Evolutionary conservation across 305 asterid species (phyloP).

Genomic region (Ajuga reptans): DNA sequence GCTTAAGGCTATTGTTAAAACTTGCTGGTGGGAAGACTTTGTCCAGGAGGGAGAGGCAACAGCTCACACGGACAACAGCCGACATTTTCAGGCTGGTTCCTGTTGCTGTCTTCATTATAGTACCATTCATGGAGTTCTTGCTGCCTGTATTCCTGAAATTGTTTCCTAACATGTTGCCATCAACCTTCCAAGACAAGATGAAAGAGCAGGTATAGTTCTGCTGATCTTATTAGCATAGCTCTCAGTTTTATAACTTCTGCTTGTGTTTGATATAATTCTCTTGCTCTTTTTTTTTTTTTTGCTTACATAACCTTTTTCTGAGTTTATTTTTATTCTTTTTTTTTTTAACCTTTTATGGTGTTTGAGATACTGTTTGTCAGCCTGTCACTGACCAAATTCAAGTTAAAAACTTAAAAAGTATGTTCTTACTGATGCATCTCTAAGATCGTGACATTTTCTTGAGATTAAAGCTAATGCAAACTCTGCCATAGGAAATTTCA

Average conservation of each 20-base stretch:
- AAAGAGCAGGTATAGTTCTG: constrained; percentile 69
- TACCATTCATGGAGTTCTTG: constrained; percentile 98
- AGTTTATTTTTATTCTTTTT: background rate
- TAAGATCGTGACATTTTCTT: background rate
- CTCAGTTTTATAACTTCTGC: background rate
- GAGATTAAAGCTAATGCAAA: too few relatives aligned
- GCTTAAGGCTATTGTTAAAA: constrained; percentile 67
- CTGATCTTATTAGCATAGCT: constrained; percentile 16
- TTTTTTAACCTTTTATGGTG: background rate
- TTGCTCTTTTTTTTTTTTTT: background rate
- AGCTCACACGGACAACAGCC: constrained; percentile 88
- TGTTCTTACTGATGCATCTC: constrained; percentile 8
- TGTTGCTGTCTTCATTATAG: constrained; percentile 79
- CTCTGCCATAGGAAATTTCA: too few relatives aligned
- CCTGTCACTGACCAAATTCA: background rate
- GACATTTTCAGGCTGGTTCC: constrained; percentile 98
- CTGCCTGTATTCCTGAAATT: constrained; percentile 85
- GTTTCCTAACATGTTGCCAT: constrained; percentile 95
- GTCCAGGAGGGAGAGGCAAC: constrained; percentile 96
- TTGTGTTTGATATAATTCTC: constrained; percentile 17
- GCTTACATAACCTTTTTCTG: background rate
- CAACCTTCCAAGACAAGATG: constrained; percentile 99
- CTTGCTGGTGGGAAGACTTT: constrained; percentile 81
- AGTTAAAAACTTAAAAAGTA: background rate
- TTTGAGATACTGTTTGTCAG: background rate